phyloP scores from a whole-genome alignment of 306 rosid genomes.

The Lathyrus oleraceus region DNA sequence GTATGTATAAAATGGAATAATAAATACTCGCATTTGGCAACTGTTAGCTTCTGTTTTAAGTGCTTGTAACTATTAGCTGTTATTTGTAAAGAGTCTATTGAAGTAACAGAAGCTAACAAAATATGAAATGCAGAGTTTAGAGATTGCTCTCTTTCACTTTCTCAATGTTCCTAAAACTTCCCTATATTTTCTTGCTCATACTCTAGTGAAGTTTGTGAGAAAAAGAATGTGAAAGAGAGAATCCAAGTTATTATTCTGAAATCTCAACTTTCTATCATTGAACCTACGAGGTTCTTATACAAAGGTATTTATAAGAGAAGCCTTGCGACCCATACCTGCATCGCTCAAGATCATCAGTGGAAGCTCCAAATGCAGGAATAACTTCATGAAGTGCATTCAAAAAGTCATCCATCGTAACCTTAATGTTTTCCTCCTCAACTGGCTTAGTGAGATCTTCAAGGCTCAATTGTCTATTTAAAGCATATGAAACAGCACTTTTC shows the following conservation, averaged over 20 bases:
- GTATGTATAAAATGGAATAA: conserved; percentile 10
- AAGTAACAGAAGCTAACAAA: background rate
- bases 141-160: conserved; percentile 4
- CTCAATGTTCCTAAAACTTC: background rate
- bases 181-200: background rate
- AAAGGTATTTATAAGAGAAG: background rate
- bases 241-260: background rate
- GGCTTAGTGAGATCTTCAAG: conserved; percentile 91
- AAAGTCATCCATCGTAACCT: conserved; percentile 94
- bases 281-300: background rate
- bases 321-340: conserved; percentile 63
- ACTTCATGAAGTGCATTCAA: conserved; percentile 83
- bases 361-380: conserved; percentile 92
- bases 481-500: conserved; percentile 97
- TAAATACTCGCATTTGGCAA: background rate
- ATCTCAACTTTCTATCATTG: background rate
- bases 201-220: conserved; percentile 1
- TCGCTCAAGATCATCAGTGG: conserved; percentile 94
- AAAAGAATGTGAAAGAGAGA: background rate
- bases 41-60: background rate
- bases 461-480: conserved; percentile 91
- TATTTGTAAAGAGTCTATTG: background rate
- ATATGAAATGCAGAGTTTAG: background rate
- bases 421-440: conserved; percentile 94
- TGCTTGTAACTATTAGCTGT: conserved; percentile 1